Evolutionary conservation across 495 filamentous ascomycete species (phyloP).

Genomic region (Beverwykella pulmonaria): DNA sequence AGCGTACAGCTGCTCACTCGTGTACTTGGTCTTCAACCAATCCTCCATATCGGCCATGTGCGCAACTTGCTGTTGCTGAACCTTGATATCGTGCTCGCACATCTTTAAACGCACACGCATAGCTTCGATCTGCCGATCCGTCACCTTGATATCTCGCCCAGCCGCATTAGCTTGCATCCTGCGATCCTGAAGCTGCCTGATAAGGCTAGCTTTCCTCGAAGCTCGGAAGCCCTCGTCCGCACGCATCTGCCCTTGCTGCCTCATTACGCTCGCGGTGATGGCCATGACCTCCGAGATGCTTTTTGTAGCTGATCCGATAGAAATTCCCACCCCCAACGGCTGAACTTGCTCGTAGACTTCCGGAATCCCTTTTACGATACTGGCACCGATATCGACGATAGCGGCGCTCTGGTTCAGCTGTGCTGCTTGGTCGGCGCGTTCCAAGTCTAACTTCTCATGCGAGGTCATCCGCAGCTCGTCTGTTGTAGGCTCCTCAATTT

Average conservation of each 20-base stretch:
- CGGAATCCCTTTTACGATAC: not conserved
- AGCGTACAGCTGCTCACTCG: constrained; percentile 17
- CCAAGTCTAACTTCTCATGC: not conserved
- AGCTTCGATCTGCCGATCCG: constrained; percentile 43
- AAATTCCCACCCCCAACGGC: constrained; percentile 1
- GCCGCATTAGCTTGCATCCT: constrained; percentile 38
- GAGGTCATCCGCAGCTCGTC: not conserved
- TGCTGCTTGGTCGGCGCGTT: not conserved
- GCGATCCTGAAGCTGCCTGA: constrained; percentile 41
- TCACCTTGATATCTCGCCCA: constrained; percentile 42
- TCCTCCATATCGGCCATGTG: not conserved
- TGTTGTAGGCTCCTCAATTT: not conserved
- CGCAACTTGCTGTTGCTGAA: not conserved
- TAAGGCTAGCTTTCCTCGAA: not conserved
- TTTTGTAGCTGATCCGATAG: not conserved
- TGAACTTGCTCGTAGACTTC: not conserved
- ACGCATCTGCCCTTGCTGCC: not conserved
- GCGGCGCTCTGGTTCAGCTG: not conserved
- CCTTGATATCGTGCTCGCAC: constrained; percentile 23
- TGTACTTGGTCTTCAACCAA: constrained; percentile 6
- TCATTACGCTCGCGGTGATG: not conserved
- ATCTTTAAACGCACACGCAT: constrained; percentile 28
- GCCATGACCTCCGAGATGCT: not conserved
- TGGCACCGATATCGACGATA: not conserved
- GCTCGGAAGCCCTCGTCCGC: not conserved